phyloP scores from a whole-genome alignment of 192 early-diverging fungal genomes.

The Linnemannia elongata region DNA sequence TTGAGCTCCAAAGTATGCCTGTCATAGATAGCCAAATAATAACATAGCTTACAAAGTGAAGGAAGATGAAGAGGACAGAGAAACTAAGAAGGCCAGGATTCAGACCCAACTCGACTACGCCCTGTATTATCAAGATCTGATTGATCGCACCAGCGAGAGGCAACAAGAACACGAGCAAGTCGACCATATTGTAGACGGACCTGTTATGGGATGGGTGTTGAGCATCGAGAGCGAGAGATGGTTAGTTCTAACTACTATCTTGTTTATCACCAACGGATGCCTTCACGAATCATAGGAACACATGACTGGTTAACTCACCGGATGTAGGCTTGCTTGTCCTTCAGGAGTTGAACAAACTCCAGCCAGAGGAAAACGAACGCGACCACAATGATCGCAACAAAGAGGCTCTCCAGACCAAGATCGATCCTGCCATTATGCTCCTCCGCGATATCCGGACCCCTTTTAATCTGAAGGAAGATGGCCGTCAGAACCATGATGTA shows the following conservation, averaged over 20 bases:
- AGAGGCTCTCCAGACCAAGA: neutral
- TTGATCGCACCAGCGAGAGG: constrained; percentile 8
- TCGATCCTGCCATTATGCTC: neutral
- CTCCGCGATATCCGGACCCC: neutral
- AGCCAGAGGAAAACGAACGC: constrained; percentile 17
- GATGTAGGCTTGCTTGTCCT: neutral
- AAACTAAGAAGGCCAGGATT: constrained; percentile 10
- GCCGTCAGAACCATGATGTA: constrained; percentile 15
- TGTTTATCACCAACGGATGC: too few relatives aligned
- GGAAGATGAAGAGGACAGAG: constrained; percentile 18
- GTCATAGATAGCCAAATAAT: neutral
- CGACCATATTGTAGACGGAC: constrained; percentile 9
- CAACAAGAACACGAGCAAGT: neutral
- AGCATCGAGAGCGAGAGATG: too few relatives aligned
- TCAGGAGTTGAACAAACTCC: constrained; percentile 12
- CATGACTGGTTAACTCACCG: neutral
- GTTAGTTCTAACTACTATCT: too few relatives aligned
- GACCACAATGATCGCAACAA: neutral
- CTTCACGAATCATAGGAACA: neutral
- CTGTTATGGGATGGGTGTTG: neutral
- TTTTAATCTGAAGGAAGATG: constrained; percentile 1
- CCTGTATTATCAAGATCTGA: neutral
- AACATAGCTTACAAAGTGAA: constrained; percentile 19
- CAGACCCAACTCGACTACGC: neutral
- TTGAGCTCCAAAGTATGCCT: too few relatives aligned